phyloP scores from a whole-genome alignment of 495 filamentous ascomycete species.

The Aspergillus baeticus region DNA sequence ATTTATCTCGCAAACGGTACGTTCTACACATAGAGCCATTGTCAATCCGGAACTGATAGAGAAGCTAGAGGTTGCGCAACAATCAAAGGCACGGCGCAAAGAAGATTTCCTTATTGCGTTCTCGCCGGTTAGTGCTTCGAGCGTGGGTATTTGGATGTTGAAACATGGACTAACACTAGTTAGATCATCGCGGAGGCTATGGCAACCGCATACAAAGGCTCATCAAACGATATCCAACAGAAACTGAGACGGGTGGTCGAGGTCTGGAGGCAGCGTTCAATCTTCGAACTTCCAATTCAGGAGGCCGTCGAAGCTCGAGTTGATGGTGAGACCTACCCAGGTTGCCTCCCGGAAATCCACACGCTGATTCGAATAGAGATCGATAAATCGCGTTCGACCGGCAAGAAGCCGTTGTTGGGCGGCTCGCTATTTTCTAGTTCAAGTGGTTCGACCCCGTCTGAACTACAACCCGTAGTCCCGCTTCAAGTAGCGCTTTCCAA shows the following conservation, averaged over 20 bases:
- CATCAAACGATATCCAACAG: constrained; percentile 76
- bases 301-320: constrained; percentile 74
- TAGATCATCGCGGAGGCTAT: constrained; percentile 84
- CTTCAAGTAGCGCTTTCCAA: constrained; percentile 73
- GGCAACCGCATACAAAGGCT: constrained; percentile 79
- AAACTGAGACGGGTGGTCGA: constrained; percentile 88
- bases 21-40: constrained; percentile 13
- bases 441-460: constrained; percentile 63
- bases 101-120: constrained; percentile 91
- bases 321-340: constrained; percentile 56
- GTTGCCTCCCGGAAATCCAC: background rate
- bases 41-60: constrained; percentile 19
- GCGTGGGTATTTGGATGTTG: background rate
- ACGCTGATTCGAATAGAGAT: constrained; percentile 56
- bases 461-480: constrained; percentile 70
- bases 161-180: constrained; percentile 20
- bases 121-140: constrained; percentile 56
- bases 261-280: constrained; percentile 82
- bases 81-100: constrained; percentile 86
- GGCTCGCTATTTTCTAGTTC: constrained; percentile 65
- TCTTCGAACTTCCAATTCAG: constrained; percentile 81
- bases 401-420: constrained; percentile 64
- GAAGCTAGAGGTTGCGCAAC: constrained; percentile 82
- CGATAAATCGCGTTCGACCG: constrained; percentile 68
- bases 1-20: constrained; percentile 95